These are phyloP conservation scores for Plantago elongata DNA, from an alignment of 257 asterid species.

Conservation along the genomic window DNA sequence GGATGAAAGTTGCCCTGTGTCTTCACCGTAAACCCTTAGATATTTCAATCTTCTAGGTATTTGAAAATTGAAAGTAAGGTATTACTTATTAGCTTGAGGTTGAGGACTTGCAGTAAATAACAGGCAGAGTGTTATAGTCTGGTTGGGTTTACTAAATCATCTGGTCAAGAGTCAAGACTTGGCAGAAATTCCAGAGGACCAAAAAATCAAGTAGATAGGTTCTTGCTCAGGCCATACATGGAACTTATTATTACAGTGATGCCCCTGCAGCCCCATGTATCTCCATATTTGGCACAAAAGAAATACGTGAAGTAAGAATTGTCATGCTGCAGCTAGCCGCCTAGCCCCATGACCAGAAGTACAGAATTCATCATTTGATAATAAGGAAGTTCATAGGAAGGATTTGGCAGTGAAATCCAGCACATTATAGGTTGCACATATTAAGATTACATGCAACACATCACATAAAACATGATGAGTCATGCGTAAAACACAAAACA, in stretches of 20 bases:
- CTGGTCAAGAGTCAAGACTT: too few species aligned
- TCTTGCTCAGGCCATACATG: not conserved
- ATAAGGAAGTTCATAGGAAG: not conserved
- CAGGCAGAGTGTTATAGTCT: too few species aligned
- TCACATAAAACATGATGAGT: not conserved
- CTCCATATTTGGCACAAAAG: not conserved
- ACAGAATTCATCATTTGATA: not conserved
- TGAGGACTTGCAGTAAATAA: too few species aligned
- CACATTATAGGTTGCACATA: conserved; percentile 9
- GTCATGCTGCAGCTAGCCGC: not conserved
- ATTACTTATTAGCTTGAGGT: too few species aligned
- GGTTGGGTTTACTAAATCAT: too few species aligned
- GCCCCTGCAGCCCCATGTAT: not conserved
- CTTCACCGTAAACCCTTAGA: too few species aligned
- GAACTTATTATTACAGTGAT: not conserved
- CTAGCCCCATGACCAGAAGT: not conserved
- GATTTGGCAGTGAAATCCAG: not conserved
- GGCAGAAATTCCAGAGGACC: too few species aligned
- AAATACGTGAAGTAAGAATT: not conserved
- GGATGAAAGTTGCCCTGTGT: too few species aligned
- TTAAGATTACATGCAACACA: not conserved
- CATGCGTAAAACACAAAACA: not conserved
- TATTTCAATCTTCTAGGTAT: too few species aligned
- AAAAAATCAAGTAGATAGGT: too few species aligned
- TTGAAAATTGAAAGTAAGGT: too few species aligned